phyloP scores from a whole-genome alignment of 257 asterid species.

The Solanum medicagineum region DNA sequence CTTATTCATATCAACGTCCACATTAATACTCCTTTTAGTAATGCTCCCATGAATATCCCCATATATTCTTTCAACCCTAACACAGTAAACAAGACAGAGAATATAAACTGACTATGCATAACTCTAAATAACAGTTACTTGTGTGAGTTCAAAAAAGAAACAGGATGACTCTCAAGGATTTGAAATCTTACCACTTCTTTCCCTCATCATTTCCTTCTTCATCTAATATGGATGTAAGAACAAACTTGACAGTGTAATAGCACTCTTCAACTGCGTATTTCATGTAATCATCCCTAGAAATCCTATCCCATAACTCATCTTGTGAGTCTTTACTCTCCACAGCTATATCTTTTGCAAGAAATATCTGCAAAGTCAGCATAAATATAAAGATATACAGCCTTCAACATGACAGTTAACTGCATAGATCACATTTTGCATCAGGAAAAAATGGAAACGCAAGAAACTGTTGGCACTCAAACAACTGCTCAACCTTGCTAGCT shows the following conservation, averaged over 20 bases:
- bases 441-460: background rate
- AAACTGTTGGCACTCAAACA: slow-evolving; percentile 3
- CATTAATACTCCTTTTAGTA: slow-evolving; percentile 31
- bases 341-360: slow-evolving; percentile 91
- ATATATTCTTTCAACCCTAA: slow-evolving; percentile 83
- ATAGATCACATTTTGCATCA: slow-evolving; percentile 4
- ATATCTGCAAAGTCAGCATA: slow-evolving; percentile 31
- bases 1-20: slow-evolving; percentile 51
- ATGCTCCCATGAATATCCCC: slow-evolving; percentile 51
- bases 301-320: slow-evolving; percentile 89
- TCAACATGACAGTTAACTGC: background rate
- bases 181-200: slow-evolving; percentile 53
- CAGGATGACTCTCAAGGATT: background rate
- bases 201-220: slow-evolving; percentile 84
- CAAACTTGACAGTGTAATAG: slow-evolving; percentile 46
- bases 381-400: background rate
- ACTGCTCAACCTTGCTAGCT: slow-evolving; percentile 71
- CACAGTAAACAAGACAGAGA: background rate
- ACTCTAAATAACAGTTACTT: background rate
- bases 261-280: slow-evolving; percentile 92
- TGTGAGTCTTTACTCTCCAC: slow-evolving; percentile 68
- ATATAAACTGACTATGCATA: background rate
- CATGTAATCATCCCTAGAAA: slow-evolving; percentile 93
- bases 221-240: slow-evolving; percentile 63
- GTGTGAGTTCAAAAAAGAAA: background rate